Percentiles rank a stretch among this genome's conserved stretches.
Conservation (phyloP, 352 stramenopile species). For the Globisporangium megalacanthum region DNA sequence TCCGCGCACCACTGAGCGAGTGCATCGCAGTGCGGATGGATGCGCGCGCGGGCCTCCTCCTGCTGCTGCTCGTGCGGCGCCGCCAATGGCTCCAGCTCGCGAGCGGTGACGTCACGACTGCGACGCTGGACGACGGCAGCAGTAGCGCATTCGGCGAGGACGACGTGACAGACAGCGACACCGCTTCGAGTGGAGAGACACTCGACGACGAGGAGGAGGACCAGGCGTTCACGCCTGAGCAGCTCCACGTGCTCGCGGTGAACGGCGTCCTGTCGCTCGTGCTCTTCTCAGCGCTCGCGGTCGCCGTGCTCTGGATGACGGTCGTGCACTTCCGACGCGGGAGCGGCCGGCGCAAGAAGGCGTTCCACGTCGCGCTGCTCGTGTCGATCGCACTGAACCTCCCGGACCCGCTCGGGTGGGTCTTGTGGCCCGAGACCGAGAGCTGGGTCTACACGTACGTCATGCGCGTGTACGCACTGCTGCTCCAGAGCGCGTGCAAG, state of each 20-base stretch:
- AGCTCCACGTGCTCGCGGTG: constrained; percentile 40
- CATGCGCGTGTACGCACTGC: constrained; percentile 53
- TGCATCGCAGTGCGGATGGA: constrained; percentile 13
- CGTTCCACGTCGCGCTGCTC: constrained; percentile 74
- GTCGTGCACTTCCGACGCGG: constrained; percentile 50
- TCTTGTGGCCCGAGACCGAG: constrained; percentile 53
- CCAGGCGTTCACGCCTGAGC: constrained; percentile 19
- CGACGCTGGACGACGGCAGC: not conserved
- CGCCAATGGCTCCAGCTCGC: constrained; percentile 7
- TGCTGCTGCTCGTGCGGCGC: constrained; percentile 5
- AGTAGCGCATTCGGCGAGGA: constrained; percentile 1
- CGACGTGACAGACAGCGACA: not conserved
- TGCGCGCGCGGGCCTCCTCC: constrained; percentile 11
- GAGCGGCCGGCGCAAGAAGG: constrained; percentile 47
- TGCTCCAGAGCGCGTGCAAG: constrained; percentile 76
- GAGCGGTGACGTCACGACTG: constrained; percentile 6
- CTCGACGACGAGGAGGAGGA: constrained; percentile 4
- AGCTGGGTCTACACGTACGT: constrained; percentile 65
- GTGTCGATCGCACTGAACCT: constrained; percentile 58
- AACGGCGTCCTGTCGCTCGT: constrained; percentile 56
- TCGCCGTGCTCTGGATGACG: constrained; percentile 61
- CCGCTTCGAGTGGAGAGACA: not conserved
- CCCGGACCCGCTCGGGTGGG: constrained; percentile 50
- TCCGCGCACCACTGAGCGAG: not conserved
- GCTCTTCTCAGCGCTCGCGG: constrained; percentile 54